Percentiles rank a stretch among this genome's conserved stretches.
Conservation (phyloP, 192 early-diverging fungal genomes). For the Ambispora gerdemannii region DNA sequence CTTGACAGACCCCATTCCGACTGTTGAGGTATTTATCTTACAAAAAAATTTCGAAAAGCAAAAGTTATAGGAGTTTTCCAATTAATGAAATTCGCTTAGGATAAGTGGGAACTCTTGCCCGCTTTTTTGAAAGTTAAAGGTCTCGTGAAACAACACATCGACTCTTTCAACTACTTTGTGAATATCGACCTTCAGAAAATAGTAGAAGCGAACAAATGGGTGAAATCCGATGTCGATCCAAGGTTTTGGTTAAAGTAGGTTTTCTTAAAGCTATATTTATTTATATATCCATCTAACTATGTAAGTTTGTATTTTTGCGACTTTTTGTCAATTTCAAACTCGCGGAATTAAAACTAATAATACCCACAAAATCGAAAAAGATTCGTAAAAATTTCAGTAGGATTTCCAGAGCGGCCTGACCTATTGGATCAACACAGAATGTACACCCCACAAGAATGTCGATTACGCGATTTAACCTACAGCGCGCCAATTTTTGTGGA, state of each 20-base stretch:
- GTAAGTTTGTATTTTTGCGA: no score
- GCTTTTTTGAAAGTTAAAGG: constrained; percentile 97
- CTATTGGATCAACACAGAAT: constrained; percentile 55
- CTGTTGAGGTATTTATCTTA: constrained; percentile 39
- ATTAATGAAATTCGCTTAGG: constrained; percentile 45
- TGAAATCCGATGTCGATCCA: constrained; percentile 92
- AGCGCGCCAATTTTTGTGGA: constrained; percentile 90
- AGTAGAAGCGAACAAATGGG: constrained; percentile 83
- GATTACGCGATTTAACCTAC: constrained; percentile 94
- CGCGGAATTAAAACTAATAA: no score
- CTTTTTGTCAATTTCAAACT: no score
- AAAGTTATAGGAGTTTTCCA: not conserved
- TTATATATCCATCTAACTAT: no score
- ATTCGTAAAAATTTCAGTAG: constrained; percentile 85
- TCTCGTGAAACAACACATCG: constrained; percentile 97
- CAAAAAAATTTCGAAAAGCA: not conserved
- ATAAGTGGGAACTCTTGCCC: constrained; percentile 97
- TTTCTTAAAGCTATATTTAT: no score
- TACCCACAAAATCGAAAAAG: constrained; percentile 40
- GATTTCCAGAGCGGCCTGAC: constrained; percentile 77
- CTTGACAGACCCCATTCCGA: constrained; percentile 46
- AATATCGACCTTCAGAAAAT: constrained; percentile 94
- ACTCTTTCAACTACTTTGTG: constrained; percentile 99
- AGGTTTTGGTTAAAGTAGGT: constrained; percentile 84
- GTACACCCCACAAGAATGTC: constrained; percentile 93